phyloP scores from a whole-genome alignment of 176 grass and related monocot species.

The Aegilops sharonensis region DNA sequence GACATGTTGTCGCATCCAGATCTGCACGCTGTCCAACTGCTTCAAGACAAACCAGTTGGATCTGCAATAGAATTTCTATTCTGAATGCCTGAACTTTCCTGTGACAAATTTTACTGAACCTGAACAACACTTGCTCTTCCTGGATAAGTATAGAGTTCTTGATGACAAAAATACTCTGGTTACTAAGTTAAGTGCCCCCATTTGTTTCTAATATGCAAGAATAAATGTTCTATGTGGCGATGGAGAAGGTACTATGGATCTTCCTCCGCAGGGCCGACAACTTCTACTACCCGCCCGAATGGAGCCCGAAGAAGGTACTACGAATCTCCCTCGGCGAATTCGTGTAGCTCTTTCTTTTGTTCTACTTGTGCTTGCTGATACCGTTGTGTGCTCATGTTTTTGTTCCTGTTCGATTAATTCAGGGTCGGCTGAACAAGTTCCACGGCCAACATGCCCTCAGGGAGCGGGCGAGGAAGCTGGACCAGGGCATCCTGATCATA shows the following conservation, averaged over 20 bases:
- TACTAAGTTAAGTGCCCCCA: no score
- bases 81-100: no score
- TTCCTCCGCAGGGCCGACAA: conserved; percentile 77
- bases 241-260: no score
- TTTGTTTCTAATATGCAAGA: no score
- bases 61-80: no score
- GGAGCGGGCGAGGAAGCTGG: conserved; percentile 85
- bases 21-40: conserved; percentile 2
- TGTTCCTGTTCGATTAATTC: background rate
- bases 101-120: background rate
- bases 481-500: conserved; percentile 97
- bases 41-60: background rate
- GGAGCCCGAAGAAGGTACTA: conserved; percentile 87
- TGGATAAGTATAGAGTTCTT: no score
- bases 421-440: conserved; percentile 98
- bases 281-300: conserved; percentile 99
- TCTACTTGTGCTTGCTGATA: conserved; percentile 14
- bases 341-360: background rate
- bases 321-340: background rate
- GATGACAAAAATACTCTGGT: no score
- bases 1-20: conserved; percentile 3
- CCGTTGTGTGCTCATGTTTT: background rate
- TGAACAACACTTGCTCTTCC: no score
- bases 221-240: no score
- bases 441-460: conserved; percentile 89